phyloP scores from a whole-genome alignment of 768 basidiomycete genomes.

The Tylopilus balloui region DNA sequence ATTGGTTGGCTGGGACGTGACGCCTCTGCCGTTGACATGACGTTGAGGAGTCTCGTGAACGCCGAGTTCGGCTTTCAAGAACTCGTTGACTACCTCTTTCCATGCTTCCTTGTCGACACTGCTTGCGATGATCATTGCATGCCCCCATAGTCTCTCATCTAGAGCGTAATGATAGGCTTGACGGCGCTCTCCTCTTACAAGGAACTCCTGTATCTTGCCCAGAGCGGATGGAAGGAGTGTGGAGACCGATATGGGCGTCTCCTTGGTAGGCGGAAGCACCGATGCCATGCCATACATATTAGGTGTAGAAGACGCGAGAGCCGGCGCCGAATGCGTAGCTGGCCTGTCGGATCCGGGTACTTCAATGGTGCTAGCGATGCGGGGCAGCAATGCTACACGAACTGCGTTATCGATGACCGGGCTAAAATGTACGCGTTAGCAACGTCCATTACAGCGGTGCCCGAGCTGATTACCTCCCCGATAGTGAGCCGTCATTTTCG shows the following conservation, averaged over 20 bases:
- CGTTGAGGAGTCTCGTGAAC: constrained; percentile 29
- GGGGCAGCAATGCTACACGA: constrained; percentile 66
- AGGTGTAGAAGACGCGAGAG: constrained; percentile 28
- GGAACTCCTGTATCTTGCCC: constrained; percentile 72
- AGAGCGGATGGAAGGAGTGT: constrained; percentile 59
- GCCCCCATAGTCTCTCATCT: constrained; percentile 89
- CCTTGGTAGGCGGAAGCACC: constrained; percentile 33
- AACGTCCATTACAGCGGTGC: neutral
- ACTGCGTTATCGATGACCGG: constrained; percentile 70
- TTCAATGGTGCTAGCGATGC: constrained; percentile 33
- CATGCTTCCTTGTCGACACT: constrained; percentile 90
- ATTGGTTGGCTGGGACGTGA: constrained; percentile 30
- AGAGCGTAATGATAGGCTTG: constrained; percentile 86
- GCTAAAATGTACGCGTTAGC: constrained; percentile 33
- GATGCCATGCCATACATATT: constrained; percentile 17
- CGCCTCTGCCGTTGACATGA: constrained; percentile 18
- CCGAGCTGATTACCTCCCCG: constrained; percentile 60
- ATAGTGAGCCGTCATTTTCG: constrained; percentile 83
- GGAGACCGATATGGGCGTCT: constrained; percentile 53
- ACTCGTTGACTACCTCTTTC: constrained; percentile 87
- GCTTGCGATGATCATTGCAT: constrained; percentile 92
- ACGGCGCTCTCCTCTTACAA: constrained; percentile 79
- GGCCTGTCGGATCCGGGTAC: constrained; percentile 22
- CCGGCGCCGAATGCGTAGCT: constrained; percentile 21
- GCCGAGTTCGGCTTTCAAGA: constrained; percentile 72